Evolutionary conservation across 495 filamentous ascomycete genomes (phyloP), one percentile per base, ranked within the genome.

Genomic region (Neurospora tetrasperma): DNA sequence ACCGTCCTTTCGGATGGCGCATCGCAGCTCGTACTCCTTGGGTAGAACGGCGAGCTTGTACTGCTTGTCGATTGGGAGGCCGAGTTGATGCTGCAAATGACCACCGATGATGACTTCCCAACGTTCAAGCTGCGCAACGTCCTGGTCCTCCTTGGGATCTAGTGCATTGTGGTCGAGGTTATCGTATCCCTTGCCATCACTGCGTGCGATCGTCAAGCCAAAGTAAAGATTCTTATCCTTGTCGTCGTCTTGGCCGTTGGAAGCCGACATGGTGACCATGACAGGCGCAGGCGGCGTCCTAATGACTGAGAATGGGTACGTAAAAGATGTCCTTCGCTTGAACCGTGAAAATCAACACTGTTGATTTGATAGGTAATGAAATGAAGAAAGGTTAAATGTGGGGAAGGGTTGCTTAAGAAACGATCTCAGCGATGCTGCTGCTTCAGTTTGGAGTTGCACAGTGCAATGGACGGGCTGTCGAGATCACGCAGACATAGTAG

Each of bases 101-200:
- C 78, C 78, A 3, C 73, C 79, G 27, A 79, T 74, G 38, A 80
- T 80, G 46, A 80, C 79, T 54, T 78, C 78, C 79, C 78, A 79
- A 16, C 79, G 69, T 69, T 80, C 79, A 16, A 74, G 78, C 70
- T 79, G 78, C 5, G 77, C 69, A 5, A 77, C 70, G 62, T 81
- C 80, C 42, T 76, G 71, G 73, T 73, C 72, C 11, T 78, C 73
- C 38, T 75, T 76, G 20, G 39, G 66, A 59, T 73, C 74, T 2
- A 80, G 71, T 23, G 79, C 23, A 5, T 69, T 74, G 72, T 79
- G 70, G 74, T 77, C 75, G 7, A 80, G 74, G 9, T 72, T 70
- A 1, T 42, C 1, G 42, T 80, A 81, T 27, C 71, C 73, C 35
- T 72, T 74, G 31, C 80, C 79, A 71, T 81, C 80, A 69, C 75